Evolutionary conservation across 768 basidiomycete species (phyloP), one percentile per base, ranked within the genome.

Genomic region (Termitomyces sp.): DNA sequence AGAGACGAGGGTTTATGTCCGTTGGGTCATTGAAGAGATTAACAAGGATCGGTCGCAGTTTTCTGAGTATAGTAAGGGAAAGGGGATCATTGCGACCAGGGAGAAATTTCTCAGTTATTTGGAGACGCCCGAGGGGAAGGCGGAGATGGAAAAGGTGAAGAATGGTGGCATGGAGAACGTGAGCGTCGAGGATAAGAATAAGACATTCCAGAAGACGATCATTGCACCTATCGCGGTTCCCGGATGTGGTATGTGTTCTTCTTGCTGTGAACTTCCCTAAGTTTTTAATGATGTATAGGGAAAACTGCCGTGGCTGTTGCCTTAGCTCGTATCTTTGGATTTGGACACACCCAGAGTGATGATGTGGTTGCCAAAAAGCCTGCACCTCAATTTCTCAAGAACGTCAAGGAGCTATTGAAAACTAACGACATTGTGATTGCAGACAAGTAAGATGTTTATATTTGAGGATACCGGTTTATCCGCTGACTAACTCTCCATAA

Each of bases 301-400:
- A 98, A 98, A 77, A 98, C 95, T 0, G 74, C 90, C 0, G 78
- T 98, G 13, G 80, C 91, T 0, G 76, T 97, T 18, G 93, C 93
- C 1, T 81, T 98, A 18, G 63, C 78, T 2, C 79, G 88, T 55
- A 80, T 99, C 3, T 98, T 95, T 66, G 82, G 80, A 0, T 96
- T 93, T 60, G 94, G 81, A 1, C 97, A 98, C 69, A 93, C 91
- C 0, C 97, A 98, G 69, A 93, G 89, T 66, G 97, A 99, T 69
- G 93, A 98, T 67, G 81, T 98, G 4, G 76, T 78, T 42, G 80
- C 70, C 39, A 98, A 94, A 74, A 93, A 88, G 69, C 54, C 88
- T 1, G 93, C 79, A 0, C 78, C 86, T 0, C 61, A 69, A 2
- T 96, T 96, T 69, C 67, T 92, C 55, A 85, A 78, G 68, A 95